A percentile compares a stretch with the other conserved stretches of the same genome.
These are phyloP conservation scores for Lachnellula occidentalis DNA, from an alignment of 2,329 filamentous ascomycete genomes.

Conservation along the genomic window DNA sequence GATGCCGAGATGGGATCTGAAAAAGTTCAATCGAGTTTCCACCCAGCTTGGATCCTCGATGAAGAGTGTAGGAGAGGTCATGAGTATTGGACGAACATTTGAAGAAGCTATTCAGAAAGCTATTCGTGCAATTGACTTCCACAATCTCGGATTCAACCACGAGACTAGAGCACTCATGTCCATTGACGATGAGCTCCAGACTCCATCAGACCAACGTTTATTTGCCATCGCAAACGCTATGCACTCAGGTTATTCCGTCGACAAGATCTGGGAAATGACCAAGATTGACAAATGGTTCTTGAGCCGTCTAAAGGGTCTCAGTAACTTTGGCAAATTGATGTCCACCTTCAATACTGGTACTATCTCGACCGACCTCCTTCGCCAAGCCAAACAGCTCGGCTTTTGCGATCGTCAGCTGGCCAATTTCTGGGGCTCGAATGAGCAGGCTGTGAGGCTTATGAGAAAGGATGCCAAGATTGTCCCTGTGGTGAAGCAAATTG, in stretches of 20 bases:
- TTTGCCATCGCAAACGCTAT: constrained; percentile 98
- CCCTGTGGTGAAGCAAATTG: constrained; percentile 95
- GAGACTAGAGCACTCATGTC: constrained; percentile 90
- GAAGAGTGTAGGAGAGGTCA: constrained; percentile 99
- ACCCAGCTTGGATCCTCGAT: constrained; percentile 95
- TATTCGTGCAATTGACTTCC: constrained; percentile 89
- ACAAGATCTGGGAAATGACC: constrained; percentile 97
- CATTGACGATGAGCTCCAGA: constrained; percentile 93
- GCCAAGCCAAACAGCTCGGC: constrained; percentile 85
- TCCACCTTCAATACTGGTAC: constrained; percentile 59
- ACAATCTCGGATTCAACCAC: constrained; percentile 84
- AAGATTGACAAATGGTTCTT: constrained; percentile 99
- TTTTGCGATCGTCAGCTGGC: constrained; percentile 93
- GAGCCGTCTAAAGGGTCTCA: constrained; percentile 82
- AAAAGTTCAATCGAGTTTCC: constrained; percentile 97
- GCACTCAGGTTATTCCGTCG: constrained; percentile 86
- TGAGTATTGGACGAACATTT: constrained; percentile 95
- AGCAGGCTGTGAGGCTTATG: constrained; percentile 78
- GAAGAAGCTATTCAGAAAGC: constrained; percentile 99
- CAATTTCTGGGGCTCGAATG: constrained; percentile 91
- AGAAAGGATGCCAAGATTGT: constrained; percentile 81
- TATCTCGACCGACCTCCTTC: constrained; percentile 61
- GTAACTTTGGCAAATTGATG: constrained; percentile 81
- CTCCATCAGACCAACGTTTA: constrained; percentile 91
- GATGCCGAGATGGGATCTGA: constrained; percentile 97